Evolutionary conservation across 2,329 filamentous ascomycete genomes (phyloP), one percentile per base, ranked within the genome.

Genomic region (Trichoderma arundinaceum): DNA sequence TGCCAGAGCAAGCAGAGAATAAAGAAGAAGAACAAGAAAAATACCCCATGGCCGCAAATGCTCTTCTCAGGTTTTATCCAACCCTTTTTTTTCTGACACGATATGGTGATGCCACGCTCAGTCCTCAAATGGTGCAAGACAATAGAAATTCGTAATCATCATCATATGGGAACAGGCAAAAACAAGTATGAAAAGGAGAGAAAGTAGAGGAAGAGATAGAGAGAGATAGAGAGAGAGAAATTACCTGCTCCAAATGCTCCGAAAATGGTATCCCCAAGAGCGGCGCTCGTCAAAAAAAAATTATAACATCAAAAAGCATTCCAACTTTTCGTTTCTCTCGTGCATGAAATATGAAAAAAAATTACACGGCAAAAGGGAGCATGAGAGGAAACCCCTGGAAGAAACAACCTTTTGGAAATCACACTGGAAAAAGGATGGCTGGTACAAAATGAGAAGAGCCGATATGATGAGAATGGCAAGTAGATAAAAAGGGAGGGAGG

Each of bases 191-290:
- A 58, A 44, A 64, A 17, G 43, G 44, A 44, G 33, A 56, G 58
- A 62, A 17, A 56, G 1, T 28, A 64, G 39, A 63, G 33, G 39
- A 5, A 22, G 52, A 63, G 22, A 52, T 7, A 44, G 19, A 54
- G 51, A 56, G 38, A 51, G 6, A 52, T 39, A 58, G 39, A 53
- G 53, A 61, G 51, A 65, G 56, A 61, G 46, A 62, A 52, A 61
- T 44, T 49, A 62, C 49, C 54, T 41, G 64, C 57, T 61, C 39
- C 54, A 28, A 46, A 68, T 73, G 66, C 69, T 71, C 67, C 64
- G 67, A 69, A 28, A 68, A 71, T 69, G 73, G 71, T 75, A 75
- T 74, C 73, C 22, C 71, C 74, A 65, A 68, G 70, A 69, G 67
- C 68, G 68, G 69, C 68, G 69, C 72, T 73, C 64, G 64, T 73